Evolutionary conservation across 352 stramenopile genomes (phyloP), one percentile per base, ranked within the genome.

Genomic region (Phytophthora fragariaefolia): DNA sequence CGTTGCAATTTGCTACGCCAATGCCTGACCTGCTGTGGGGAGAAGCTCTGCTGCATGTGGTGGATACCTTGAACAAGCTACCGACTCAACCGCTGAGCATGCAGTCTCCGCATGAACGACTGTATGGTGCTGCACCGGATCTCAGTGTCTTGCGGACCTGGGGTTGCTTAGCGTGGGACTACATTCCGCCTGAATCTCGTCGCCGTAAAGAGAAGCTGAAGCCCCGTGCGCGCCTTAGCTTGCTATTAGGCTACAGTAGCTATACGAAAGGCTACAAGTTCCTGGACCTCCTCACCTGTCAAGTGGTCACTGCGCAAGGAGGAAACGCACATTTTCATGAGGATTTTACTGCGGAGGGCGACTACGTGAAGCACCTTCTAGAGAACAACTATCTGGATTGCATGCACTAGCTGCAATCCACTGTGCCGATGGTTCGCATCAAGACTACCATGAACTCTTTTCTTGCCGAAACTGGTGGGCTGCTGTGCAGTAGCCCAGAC

Each of bases 231-330:
- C 10, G 30, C 0, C 6, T 65, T 22, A 24, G 36, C 6, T 5
- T 58, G 3, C 15, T 65, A 7, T 24, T 58, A 23, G 36, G 46
- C 2, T 65, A 65, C 57, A 65, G 57, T 10, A 1, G 20, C n/a
- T 30, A 17, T 15, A 58, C 47, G 2, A 50, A 57, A 7, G 47
- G 47, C 30, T 58, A 58, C 47, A 65, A 58, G 57, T 51, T 46
- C 17, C 6, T 58, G 4, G 47, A 58, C 7, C 36, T 58, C 1
- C 6, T 23, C 0, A 53, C 58, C 1, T 49, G 10, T 9, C 34
- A 58, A 24, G 27, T 66, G 3, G 38, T 42, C 17, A 59, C 48
- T 52, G 36, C 24, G 4, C 47, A 51, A 54, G 17, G 7, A 9
- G 34, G 24, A 2, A 65, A 65, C 20, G 32, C 3, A 6, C 24